Percentiles rank a stretch among this genome's conserved stretches.
phyloP scores from a whole-genome alignment of 2,329 filamentous ascomycete genomes.

The Penicillium sp. region DNA sequence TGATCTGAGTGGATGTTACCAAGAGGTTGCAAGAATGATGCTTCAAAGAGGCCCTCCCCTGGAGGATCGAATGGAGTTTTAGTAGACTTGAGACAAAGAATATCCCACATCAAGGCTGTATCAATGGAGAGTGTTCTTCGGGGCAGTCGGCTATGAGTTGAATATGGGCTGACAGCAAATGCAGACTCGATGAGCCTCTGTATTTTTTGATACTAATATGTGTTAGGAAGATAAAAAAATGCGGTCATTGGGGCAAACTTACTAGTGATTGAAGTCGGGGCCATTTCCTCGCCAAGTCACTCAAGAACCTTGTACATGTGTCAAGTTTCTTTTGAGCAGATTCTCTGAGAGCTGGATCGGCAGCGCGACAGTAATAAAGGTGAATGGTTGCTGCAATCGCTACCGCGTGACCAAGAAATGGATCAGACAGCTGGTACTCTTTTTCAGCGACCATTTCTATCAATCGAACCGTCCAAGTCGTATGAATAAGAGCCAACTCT shows the following conservation, averaged over 20 bases:
- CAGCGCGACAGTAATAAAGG: constrained; percentile 53
- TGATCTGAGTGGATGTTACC: constrained; percentile 9
- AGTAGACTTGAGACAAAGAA: constrained; percentile 25
- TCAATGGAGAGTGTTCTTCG: constrained; percentile 31
- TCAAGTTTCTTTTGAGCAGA: constrained; percentile 26
- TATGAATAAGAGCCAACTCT: constrained; percentile 51
- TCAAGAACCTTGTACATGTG: constrained; percentile 25
- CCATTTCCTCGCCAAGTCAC: constrained; percentile 25
- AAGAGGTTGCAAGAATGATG: constrained; percentile 17
- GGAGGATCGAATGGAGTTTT: constrained; percentile 3
- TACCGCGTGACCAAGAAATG: constrained; percentile 51
- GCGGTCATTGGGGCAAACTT: background rate
- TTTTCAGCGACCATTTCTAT: constrained; percentile 55
- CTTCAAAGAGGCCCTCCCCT: constrained; percentile 24
- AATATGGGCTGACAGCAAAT: constrained; percentile 18
- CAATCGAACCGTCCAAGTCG: constrained; percentile 54
- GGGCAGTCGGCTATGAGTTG: constrained; percentile 6
- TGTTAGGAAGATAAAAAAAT: background rate
- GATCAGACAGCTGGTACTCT: constrained; percentile 48
- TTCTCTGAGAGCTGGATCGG: constrained; percentile 34
- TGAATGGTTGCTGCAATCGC: constrained; percentile 54
- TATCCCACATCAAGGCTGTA: constrained; percentile 32
- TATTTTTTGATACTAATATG: constrained; percentile 25
- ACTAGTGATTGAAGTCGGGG: constrained; percentile 26
- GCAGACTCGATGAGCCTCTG: constrained; percentile 27